These are phyloP conservation scores for Guadua angustifolia DNA, from an alignment of 176 grass and related monocot genomes.

Conservation along the genomic window DNA sequence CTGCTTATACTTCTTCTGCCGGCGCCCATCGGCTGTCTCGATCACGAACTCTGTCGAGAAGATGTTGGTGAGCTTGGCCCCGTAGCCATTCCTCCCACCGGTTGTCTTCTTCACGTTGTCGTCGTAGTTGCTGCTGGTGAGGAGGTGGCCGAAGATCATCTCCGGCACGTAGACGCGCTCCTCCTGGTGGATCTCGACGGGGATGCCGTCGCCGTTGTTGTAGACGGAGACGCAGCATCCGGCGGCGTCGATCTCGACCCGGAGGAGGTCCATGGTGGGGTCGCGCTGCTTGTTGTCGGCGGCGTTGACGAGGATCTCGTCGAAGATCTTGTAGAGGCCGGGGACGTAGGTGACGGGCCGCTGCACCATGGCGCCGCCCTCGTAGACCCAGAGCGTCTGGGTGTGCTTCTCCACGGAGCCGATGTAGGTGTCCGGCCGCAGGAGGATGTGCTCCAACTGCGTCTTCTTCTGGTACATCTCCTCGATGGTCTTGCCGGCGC, in stretches of 20 bases:
- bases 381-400: constrained; percentile 77
- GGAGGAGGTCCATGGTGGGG: constrained; percentile 73
- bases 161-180: constrained; percentile 91
- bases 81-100: constrained; percentile 92
- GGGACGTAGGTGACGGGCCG: constrained; percentile 76
- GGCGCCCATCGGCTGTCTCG: constrained; percentile 71
- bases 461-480: constrained; percentile 91
- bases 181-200: constrained; percentile 88
- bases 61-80: constrained; percentile 94
- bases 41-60: constrained; percentile 96
- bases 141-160: constrained; percentile 94
- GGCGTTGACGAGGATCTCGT: constrained; percentile 97
- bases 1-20: constrained; percentile 86
- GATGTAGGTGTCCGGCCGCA: constrained; percentile 89
- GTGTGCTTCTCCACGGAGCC: constrained; percentile 80
- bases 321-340: constrained; percentile 96
- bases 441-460: constrained; percentile 91
- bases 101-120: constrained; percentile 91
- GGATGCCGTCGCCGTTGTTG: constrained; percentile 86
- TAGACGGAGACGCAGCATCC: constrained; percentile 70
- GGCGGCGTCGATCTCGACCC: constrained; percentile 71
- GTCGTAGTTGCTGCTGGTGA: constrained; percentile 96
- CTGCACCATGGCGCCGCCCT: constrained; percentile 60
- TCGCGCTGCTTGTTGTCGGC: constrained; percentile 99
- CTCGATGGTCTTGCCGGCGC: constrained; percentile 73